Percentiles rank a stretch among this genome's conserved stretches.
Evolutionary conservation across 2,329 filamentous ascomycete species (phyloP).

Genomic region (Epichloe amarillans): DNA sequence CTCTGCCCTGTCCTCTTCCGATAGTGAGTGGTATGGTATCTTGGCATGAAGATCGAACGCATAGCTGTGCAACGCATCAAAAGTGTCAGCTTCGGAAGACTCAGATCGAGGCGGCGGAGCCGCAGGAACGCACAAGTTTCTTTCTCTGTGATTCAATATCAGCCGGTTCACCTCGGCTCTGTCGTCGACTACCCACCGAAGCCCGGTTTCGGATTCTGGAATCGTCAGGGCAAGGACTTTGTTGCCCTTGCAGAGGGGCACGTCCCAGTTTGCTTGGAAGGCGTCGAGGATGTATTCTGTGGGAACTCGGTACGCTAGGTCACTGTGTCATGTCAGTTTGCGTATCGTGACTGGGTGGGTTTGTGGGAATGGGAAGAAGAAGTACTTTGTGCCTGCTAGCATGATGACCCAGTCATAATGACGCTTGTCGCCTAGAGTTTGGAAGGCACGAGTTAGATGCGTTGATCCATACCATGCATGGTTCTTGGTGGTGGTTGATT

Average conservation of each 20-base stretch:
- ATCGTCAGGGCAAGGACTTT: slow-evolving; percentile 52
- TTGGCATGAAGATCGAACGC: slow-evolving; percentile 41
- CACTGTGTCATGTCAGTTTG: slow-evolving; percentile 20
- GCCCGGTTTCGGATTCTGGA: slow-evolving; percentile 32
- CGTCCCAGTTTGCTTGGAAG: slow-evolving; percentile 36
- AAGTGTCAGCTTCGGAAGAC: background rate
- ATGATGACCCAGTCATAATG: slow-evolving; percentile 48
- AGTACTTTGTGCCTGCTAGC: slow-evolving; percentile 49
- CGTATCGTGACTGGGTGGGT: background rate
- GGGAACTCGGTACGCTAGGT: slow-evolving; percentile 30
- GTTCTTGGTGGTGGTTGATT: too few relatives aligned
- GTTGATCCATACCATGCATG: too few relatives aligned
- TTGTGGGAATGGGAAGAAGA: background rate
- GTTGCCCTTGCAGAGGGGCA: slow-evolving; percentile 35
- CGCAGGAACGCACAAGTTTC: slow-evolving; percentile 35
- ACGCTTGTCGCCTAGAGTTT: slow-evolving; percentile 10
- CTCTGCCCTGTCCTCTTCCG: slow-evolving; percentile 27
- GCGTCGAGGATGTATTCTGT: slow-evolving; percentile 32
- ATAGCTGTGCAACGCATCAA: slow-evolving; percentile 24
- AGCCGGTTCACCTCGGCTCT: slow-evolving; percentile 36
- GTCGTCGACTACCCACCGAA: slow-evolving; percentile 16
- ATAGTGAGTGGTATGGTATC: slow-evolving; percentile 40
- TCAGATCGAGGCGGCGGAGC: too few relatives aligned
- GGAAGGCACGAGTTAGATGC: too few relatives aligned
- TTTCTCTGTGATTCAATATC: slow-evolving; percentile 35